A percentile compares a stretch with the other conserved stretches of the same genome.
Conservation (phyloP, 2,329 filamentous ascomycete genomes). For the Fusarium aywerte region DNA sequence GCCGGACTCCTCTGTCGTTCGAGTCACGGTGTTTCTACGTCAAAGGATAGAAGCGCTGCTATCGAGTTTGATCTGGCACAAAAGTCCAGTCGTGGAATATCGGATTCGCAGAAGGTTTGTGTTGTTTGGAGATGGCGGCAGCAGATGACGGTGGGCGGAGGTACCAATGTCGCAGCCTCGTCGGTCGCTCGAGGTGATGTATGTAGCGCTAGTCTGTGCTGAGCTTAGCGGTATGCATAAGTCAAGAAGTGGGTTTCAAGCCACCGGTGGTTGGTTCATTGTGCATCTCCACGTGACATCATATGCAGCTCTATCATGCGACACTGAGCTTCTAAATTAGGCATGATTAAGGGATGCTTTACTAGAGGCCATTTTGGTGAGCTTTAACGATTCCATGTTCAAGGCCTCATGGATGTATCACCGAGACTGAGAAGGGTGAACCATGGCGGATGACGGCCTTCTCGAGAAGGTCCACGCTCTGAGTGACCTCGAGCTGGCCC, state of each 20-base stretch:
- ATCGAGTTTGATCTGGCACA: constrained; percentile 6
- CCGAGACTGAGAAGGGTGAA: constrained; percentile 39
- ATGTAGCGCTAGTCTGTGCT: constrained; percentile 26
- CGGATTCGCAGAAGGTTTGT: constrained; percentile 25
- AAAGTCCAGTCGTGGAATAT: constrained; percentile 8
- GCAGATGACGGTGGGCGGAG: constrained; percentile 40
- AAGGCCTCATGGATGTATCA: constrained; percentile 45
- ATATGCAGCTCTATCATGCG: constrained; percentile 43
- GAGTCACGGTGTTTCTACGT: not conserved
- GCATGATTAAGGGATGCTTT: constrained; percentile 15
- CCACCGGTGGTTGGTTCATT: constrained; percentile 21
- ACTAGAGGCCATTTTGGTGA: constrained; percentile 11
- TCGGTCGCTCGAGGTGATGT: constrained; percentile 43
- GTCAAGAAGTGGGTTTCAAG: constrained; percentile 4
- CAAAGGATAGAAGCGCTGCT: not conserved
- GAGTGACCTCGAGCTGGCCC: constrained; percentile 87
- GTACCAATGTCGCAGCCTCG: constrained; percentile 47
- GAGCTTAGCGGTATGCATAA: constrained; percentile 47
- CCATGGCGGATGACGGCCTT: constrained; percentile 71
- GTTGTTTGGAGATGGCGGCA: constrained; percentile 42
- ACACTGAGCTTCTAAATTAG: constrained; percentile 26
- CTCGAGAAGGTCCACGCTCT: constrained; percentile 78
- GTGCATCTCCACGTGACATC: constrained; percentile 48
- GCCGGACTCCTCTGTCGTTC: not conserved
- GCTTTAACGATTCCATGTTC: not conserved